Base-by-base conservation (phyloP, 1,284 basidiomycete species). In the Rhodotorula sp. region DNA sequence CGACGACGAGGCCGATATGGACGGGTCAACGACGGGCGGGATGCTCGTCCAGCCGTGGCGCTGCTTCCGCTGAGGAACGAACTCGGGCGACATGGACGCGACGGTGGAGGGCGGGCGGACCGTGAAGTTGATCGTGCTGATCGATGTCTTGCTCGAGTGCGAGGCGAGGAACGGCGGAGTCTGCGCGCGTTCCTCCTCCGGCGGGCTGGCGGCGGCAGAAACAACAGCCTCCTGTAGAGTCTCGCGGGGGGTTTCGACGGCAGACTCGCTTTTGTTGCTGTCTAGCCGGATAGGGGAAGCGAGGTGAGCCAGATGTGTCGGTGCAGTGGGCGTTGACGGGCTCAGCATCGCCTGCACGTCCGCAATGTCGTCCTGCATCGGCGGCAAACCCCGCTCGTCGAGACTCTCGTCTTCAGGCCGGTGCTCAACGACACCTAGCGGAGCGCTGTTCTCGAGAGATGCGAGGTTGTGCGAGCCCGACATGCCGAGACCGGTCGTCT, bases 221-320 rank as follows among this genome's bases (percentile, higher is more conserved):
- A 17, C 32, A 30, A 24, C 36, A n/a, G 30, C 57, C 30, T 22
- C 56, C 11, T 53, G 44, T 1, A 11, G 58, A 30, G 62, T 36
- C 13, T 65, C n/a, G 4, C 34, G 62, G 24, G 58, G 39, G 44
- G 36, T 48, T 1, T 47, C 30, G 1, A 30, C 47, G 4, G 59
- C 44, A 0, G 62, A 47, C 10, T 46, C 29, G 17, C n/a, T 9
- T 5, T 59, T 58, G 7, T 59, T 58, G 7, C 68, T 64, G 34
- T 51, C 67, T 46, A 77, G 74, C 20, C 73, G 72, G 29, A 77
- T 77, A 5, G 76, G 76, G 11, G 76, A 77, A 0, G 76, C 75
- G 27, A 77, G 73, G 34, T 67, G 61, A 29, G 63, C 34, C 11
- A 27, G 24, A 19, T 62, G n/a, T 24, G 36, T 48, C 51, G 27